Base-by-base conservation (phyloP, 2,329 filamentous ascomycete species). In the Exophiala mesophila region DNA sequence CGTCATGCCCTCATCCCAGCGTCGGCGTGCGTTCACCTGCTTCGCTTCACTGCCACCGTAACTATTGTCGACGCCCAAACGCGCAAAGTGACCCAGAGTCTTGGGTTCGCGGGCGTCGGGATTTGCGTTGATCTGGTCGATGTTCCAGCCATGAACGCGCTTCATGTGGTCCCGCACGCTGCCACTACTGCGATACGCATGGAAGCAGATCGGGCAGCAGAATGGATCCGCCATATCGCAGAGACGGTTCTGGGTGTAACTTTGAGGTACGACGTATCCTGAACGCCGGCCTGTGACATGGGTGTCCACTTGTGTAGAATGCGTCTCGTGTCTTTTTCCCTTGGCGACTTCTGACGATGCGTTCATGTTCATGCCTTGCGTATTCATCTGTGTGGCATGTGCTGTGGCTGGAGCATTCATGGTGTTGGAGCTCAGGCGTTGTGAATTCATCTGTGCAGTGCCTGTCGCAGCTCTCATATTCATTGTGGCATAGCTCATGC, bases 41-140 rank as follows among this genome's bases (percentile, higher is more conserved):
- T 50, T 50, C 3, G 30, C 28, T 10, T 46, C 16, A 44, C 24
- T 33, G 47, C 57, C 30, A 4, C 17, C 44, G 20, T 52, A 46
- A 9, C 40, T 36, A 18, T 35, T 30, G 32, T 50, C 43, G 21
- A 34, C 5, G 13, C 43, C 43, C 3, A 30, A 36, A 19, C 7
- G 16, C 3, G 15, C 16, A 21, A 40, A 50, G 13, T 18, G 44
- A 8, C 33, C 39, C n/a, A 39, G 23, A 8, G 31, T 19, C 18
- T 33, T 32, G 1, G 31, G 34, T 3, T 43, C 7, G 7, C 13
- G 36, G 28, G 34, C n/a, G 15, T 34, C 19, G 8, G 31, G 20
- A 12, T 40, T 33, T 7, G 29, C 29, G 6, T 21, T 19, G 17
- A 16, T 17, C 18, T 34, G 8, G 10, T 24, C 30, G 2, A 17